A percentile compares a stretch with the other conserved stretches of the same genome.
phyloP scores from a whole-genome alignment of 805 yeast species.

The Candida khao-thaluensis region DNA sequence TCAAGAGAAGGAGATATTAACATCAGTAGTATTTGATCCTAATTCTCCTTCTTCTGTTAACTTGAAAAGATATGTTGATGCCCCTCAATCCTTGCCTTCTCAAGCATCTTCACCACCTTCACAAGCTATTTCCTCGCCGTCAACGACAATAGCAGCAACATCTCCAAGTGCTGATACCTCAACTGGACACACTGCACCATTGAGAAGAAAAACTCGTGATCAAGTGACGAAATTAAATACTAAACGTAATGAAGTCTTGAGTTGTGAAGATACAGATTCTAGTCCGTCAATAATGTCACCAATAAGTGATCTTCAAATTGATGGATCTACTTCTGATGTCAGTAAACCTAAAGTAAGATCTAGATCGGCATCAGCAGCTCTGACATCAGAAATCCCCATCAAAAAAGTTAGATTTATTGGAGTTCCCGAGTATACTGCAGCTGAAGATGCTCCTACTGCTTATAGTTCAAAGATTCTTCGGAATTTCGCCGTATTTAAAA shows the following conservation, averaged over 20 bases:
- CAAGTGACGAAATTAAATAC: slow-evolving; percentile 30
- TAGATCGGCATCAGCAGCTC: slow-evolving; percentile 5
- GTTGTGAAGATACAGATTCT: slow-evolving; percentile 15
- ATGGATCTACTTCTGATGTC: background rate
- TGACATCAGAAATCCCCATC: slow-evolving; percentile 9
- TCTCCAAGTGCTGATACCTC: background rate
- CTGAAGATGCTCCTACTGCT: slow-evolving; percentile 54
- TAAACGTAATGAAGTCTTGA: slow-evolving; percentile 27
- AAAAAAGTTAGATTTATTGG: slow-evolving; percentile 54
- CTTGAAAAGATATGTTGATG: slow-evolving; percentile 18
- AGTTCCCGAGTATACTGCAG: slow-evolving; percentile 49
- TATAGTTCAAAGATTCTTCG: slow-evolving; percentile 35
- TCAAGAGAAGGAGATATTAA: slow-evolving; percentile 35
- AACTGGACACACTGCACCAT: slow-evolving; percentile 11
- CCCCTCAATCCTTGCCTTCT: background rate
- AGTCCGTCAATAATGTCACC: slow-evolving; percentile 9
- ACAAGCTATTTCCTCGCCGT: too few species aligned
- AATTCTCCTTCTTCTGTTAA: slow-evolving; percentile 27
- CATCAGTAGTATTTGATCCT: slow-evolving; percentile 41
- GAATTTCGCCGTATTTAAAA: slow-evolving; percentile 38
- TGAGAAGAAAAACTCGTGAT: slow-evolving; percentile 18
- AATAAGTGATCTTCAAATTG: background rate
- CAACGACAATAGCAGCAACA: background rate
- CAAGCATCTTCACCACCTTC: background rate
- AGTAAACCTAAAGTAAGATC: slow-evolving; percentile 2